Conservation (phyloP, 306 rosid genomes). For the Fagus sylvatica region DNA sequence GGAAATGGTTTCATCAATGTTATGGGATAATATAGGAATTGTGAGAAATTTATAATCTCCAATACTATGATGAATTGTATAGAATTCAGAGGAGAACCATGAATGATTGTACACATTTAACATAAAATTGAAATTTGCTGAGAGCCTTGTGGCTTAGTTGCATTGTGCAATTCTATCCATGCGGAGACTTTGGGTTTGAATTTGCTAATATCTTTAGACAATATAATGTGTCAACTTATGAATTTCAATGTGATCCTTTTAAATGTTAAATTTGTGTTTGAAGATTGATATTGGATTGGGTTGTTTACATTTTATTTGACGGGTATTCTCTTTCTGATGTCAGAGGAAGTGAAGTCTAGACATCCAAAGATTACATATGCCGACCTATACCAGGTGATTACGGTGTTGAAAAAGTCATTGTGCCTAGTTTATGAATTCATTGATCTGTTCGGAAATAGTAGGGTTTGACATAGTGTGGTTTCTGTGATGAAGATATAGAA, state of each 20-base stretch:
- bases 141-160: neutral
- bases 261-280: neutral
- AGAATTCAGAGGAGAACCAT: neutral
- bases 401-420: conserved; percentile 19
- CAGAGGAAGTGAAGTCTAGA: conserved; percentile 83
- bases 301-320: conserved; percentile 8
- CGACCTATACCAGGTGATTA: conserved; percentile 84
- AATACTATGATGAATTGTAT: neutral
- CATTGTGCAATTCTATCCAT: too few species aligned
- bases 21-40: neutral
- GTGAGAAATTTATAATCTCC: neutral
- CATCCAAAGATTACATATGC: conserved; percentile 76
- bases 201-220: too few species aligned
- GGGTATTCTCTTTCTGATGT: conserved; percentile 33
- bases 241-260: neutral
- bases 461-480: neutral
- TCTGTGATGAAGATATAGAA: neutral
- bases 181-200: too few species aligned
- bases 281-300: neutral
- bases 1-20: neutral
- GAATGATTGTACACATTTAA: neutral
- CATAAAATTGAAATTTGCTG: neutral
- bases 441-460: neutral
- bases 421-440: conserved; percentile 13
- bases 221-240: neutral